Conservation (phyloP, 1,284 basidiomycete species). For the Pseudozyma tsukubaensis region DNA sequence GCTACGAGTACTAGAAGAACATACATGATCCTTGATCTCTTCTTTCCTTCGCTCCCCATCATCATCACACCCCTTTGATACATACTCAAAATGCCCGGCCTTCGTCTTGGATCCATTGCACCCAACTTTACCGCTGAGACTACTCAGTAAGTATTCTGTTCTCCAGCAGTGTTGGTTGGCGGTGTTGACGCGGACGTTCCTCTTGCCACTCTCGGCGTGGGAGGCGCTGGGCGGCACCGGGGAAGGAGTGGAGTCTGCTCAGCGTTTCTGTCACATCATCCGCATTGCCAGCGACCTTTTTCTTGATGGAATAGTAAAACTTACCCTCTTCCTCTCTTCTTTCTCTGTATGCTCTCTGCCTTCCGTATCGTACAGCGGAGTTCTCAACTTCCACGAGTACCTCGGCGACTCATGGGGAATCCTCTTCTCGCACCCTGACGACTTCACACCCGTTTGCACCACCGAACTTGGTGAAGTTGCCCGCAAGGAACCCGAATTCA, state of each 20-base stretch:
- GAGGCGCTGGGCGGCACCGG: too few species aligned
- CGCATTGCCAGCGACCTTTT: too few species aligned
- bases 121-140: slow-evolving; percentile 68
- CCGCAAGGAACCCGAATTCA: slow-evolving; percentile 85
- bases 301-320: neutral
- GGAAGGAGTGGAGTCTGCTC: too few species aligned
- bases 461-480: slow-evolving; percentile 97
- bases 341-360: neutral
- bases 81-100: slow-evolving; percentile 67
- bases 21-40: neutral
- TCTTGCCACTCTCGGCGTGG: neutral
- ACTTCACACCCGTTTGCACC: slow-evolving; percentile 72
- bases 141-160: slow-evolving; percentile 54
- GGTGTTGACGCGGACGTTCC: neutral
- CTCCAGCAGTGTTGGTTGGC: neutral
- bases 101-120: slow-evolving; percentile 66
- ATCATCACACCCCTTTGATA: slow-evolving; percentile 4
- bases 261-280: too few species aligned
- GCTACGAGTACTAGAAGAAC: slow-evolving; percentile 19
- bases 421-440: slow-evolving; percentile 78
- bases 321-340: neutral
- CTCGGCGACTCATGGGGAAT: slow-evolving; percentile 86
- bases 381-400: slow-evolving; percentile 84
- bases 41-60: neutral
- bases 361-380: slow-evolving; percentile 35